Conservation (phyloP, 1,284 basidiomycete species). For the Trichosporon asahii region DNA sequence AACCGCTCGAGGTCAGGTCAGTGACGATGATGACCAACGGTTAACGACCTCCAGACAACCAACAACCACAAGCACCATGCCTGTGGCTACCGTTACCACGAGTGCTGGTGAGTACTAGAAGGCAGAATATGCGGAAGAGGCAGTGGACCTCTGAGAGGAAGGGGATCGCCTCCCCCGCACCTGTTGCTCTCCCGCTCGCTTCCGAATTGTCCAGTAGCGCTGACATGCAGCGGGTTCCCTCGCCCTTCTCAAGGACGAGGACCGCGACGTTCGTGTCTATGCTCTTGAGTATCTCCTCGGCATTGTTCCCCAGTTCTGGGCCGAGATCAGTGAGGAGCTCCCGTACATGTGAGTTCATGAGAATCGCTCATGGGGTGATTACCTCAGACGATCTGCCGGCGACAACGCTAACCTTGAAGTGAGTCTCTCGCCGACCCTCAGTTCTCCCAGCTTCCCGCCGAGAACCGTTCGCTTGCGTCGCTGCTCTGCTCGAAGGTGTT, state of each 20-base stretch:
- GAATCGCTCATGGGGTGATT: not conserved
- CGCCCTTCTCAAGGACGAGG: slow-evolving; percentile 80
- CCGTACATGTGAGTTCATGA: slow-evolving; percentile 66
- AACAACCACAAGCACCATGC: slow-evolving; percentile 29
- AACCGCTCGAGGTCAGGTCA: not conserved
- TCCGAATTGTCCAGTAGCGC: not conserved
- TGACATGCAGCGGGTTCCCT: slow-evolving; percentile 69
- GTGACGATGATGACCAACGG: slow-evolving; percentile 9
- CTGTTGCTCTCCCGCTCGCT: not conserved
- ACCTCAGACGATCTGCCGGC: not conserved
- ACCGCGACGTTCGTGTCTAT: slow-evolving; percentile 76
- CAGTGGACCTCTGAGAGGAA: not conserved
- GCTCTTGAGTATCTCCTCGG: slow-evolving; percentile 76
- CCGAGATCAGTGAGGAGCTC: slow-evolving; percentile 93
- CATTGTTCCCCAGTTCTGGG: slow-evolving; percentile 91
- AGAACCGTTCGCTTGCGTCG: slow-evolving; percentile 74
- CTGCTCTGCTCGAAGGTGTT: slow-evolving; percentile 92
- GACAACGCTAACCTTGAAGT: slow-evolving; percentile 56
- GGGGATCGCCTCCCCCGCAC: not conserved
- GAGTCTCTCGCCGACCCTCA: slow-evolving; percentile 76
- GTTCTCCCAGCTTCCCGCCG: slow-evolving; percentile 65
- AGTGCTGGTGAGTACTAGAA: slow-evolving; percentile 34
- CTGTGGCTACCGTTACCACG: slow-evolving; percentile 44
- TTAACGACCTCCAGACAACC: not conserved
- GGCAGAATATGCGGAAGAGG: not conserved